phyloP scores from a whole-genome alignment of 768 basidiomycete species.

The Tulasnella sp. region DNA sequence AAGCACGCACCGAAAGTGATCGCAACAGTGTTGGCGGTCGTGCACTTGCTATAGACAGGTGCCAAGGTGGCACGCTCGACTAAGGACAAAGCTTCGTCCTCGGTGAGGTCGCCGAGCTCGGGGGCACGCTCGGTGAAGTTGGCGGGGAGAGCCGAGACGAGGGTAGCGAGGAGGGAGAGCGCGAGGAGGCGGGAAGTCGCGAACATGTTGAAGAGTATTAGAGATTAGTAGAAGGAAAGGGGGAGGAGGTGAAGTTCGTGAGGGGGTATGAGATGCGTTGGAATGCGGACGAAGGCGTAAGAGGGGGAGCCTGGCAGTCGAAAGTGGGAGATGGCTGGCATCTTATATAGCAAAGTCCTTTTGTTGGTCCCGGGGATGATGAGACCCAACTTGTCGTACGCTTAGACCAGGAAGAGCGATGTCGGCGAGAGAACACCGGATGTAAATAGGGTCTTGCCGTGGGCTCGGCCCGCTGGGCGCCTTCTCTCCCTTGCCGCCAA shows the following conservation, averaged over 20 bases:
- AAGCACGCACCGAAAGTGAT: slow-evolving; percentile 1
- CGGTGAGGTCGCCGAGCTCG: not conserved
- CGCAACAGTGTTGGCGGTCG: not conserved
- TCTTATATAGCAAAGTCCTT: not conserved
- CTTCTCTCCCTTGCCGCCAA: not conserved
- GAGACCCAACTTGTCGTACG: no score
- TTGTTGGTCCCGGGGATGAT: not conserved
- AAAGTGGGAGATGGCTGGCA: not conserved
- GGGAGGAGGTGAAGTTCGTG: not conserved
- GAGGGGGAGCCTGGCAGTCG: not conserved
- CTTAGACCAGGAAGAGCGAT: no score
- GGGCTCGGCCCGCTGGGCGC: not conserved
- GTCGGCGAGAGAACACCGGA: no score
- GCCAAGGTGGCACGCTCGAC: not conserved
- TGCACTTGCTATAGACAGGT: slow-evolving; percentile 18
- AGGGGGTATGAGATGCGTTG: slow-evolving; percentile 1
- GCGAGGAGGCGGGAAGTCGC: not conserved
- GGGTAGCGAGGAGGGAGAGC: not conserved
- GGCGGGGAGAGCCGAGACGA: not conserved
- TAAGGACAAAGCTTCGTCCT: not conserved
- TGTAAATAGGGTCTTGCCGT: not conserved
- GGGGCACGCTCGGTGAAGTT: slow-evolving; percentile 2
- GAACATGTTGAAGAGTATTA: slow-evolving; percentile 6
- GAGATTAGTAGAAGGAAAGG: not conserved
- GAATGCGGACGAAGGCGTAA: not conserved